Evolutionary conservation across 2,329 filamentous ascomycete species (phyloP).

Genomic region (Ascosphaera pollenicola): DNA sequence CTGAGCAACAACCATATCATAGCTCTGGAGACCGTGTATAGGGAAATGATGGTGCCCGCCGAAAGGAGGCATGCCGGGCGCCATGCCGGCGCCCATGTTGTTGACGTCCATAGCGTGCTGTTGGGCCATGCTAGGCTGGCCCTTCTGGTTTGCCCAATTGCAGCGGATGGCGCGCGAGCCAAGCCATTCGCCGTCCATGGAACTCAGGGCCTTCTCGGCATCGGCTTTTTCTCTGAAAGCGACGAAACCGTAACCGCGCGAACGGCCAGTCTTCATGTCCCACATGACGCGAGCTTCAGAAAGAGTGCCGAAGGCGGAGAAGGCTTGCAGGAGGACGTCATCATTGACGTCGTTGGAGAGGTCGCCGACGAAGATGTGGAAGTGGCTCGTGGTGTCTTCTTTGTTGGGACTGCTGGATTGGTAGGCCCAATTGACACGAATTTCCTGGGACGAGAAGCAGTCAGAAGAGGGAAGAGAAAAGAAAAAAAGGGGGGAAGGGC

Average conservation of each 20-base stretch:
- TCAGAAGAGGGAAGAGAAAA: neutral
- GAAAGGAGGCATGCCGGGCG: conserved; percentile 33
- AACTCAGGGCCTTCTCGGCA: conserved; percentile 85
- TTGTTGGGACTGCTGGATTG: conserved; percentile 88
- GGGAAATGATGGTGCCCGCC: conserved; percentile 87
- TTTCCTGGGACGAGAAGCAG: conserved; percentile 36
- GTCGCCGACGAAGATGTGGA: conserved; percentile 97
- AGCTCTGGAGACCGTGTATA: conserved; percentile 88
- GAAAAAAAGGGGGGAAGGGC: neutral
- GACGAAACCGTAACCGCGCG: conserved; percentile 92
- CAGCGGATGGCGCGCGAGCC: conserved; percentile 94
- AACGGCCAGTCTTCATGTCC: conserved; percentile 99
- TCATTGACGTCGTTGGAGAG: conserved; percentile 98
- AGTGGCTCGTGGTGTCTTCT: conserved; percentile 94
- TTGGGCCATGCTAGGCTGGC: conserved; percentile 95
- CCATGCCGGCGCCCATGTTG: conserved; percentile 94
- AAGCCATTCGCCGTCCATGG: conserved; percentile 99
- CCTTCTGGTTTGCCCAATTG: conserved; percentile 99
- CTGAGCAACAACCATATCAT: conserved; percentile 89
- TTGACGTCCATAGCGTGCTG: conserved; percentile 93
- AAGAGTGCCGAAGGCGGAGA: conserved; percentile 85
- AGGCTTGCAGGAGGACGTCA: conserved; percentile 78
- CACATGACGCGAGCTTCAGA: conserved; percentile 99
- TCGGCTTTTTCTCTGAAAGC: conserved; percentile 87
- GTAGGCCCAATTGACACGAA: conserved; percentile 98